phyloP scores from a whole-genome alignment of 305 asterid species.

The Salvia sclarea region DNA sequence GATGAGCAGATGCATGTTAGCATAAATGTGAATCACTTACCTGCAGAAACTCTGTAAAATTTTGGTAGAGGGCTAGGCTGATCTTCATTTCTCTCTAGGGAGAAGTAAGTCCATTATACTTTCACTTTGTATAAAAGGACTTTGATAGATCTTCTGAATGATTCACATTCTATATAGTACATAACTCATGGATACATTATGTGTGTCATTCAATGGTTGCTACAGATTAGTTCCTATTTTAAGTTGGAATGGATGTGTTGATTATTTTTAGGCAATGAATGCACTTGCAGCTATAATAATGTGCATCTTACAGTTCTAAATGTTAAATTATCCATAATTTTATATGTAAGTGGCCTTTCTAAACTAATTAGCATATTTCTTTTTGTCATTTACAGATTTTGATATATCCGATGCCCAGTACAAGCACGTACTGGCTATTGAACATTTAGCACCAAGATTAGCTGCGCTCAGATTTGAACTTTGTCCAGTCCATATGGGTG shows the following conservation, averaged over 20 bases:
- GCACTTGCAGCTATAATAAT: neutral
- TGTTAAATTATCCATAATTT: neutral
- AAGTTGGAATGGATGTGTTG: neutral
- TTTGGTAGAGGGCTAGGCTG: neutral
- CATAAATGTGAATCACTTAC: neutral
- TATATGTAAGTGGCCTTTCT: slow-evolving; percentile 16
- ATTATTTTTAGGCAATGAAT: neutral
- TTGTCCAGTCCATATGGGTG: slow-evolving; percentile 90
- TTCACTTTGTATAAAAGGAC: neutral
- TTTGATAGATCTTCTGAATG: neutral
- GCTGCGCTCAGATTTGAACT: slow-evolving; percentile 95
- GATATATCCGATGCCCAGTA: slow-evolving; percentile 71
- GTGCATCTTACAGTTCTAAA: neutral
- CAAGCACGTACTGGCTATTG: slow-evolving; percentile 79
- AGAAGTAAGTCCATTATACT: neutral
- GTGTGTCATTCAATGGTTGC: slow-evolving; percentile 1
- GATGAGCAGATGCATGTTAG: neutral
- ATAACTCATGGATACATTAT: slow-evolving; percentile 1
- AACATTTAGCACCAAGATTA: slow-evolving; percentile 76
- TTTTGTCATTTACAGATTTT: slow-evolving; percentile 59
- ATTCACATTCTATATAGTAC: neutral
- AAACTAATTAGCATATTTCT: slow-evolving; percentile 17
- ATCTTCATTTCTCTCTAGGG: slow-evolving; percentile 1
- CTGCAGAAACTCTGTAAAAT: neutral
- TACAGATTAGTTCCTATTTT: neutral